Percentiles rank a stretch among this genome's conserved stretches.
These are phyloP conservation scores for Rosa rugosa DNA, from an alignment of 306 rosid species.

Conservation along the genomic window DNA sequence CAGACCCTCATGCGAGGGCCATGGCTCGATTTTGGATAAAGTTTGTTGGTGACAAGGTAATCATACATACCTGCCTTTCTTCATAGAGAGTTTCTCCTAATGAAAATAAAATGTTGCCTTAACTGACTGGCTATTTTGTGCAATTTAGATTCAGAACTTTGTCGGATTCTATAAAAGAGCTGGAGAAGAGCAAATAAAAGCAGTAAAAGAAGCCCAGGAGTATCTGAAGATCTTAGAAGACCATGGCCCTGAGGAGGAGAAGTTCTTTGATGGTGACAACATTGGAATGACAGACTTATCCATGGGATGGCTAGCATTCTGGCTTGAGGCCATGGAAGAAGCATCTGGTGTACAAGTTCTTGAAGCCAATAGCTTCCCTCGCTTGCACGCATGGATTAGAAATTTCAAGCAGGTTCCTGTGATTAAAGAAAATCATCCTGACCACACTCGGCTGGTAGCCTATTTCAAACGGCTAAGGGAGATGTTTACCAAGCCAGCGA, in stretches of 20 bases:
- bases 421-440: slow-evolving; percentile 10
- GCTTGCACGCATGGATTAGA: slow-evolving; percentile 10
- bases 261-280: not conserved
- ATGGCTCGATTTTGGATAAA: slow-evolving; percentile 15
- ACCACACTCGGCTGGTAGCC: not conserved
- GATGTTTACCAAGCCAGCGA: not conserved
- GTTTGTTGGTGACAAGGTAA: slow-evolving; percentile 23
- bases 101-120: not conserved
- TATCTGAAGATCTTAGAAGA: slow-evolving; percentile 14
- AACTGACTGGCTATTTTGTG: not conserved
- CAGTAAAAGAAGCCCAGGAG: not conserved
- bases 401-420: slow-evolving; percentile 13
- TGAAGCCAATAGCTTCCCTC: slow-evolving; percentile 3
- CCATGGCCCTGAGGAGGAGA: slow-evolving; percentile 3
- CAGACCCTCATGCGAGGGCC: slow-evolving; percentile 10
- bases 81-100: not conserved
- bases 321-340: slow-evolving; percentile 2
- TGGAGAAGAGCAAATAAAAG: slow-evolving; percentile 18
- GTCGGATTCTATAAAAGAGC: not conserved
- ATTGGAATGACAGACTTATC: slow-evolving; percentile 16
- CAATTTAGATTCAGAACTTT: not conserved
- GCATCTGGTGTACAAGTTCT: slow-evolving; percentile 18
- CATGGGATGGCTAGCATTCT: slow-evolving; percentile 12
- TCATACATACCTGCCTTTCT: not conserved
- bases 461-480: slow-evolving; percentile 14